These are phyloP conservation scores for Fulvia fulva DNA, from an alignment of 2,329 filamentous ascomycete species.

Conservation along the genomic window DNA sequence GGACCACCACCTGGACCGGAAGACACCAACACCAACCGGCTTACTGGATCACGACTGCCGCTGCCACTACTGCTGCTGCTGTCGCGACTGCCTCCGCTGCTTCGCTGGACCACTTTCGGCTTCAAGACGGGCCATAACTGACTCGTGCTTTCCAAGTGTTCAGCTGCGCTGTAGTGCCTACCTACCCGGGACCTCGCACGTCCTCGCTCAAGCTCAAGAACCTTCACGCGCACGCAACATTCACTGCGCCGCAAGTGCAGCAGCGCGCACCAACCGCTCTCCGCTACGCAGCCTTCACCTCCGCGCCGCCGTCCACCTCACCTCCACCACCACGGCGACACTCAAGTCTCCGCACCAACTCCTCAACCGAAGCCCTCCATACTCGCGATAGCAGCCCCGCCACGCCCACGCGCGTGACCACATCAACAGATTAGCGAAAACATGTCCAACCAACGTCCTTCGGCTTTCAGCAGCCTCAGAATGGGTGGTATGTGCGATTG, in stretches of 20 bases:
- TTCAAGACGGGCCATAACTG: not conserved
- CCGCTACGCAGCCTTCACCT: constrained; percentile 45
- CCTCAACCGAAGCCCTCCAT: constrained; percentile 42
- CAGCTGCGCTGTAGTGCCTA: not conserved
- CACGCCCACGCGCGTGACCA: constrained; percentile 20
- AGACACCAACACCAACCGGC: not conserved
- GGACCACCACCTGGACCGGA: not conserved
- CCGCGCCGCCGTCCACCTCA: constrained; percentile 54
- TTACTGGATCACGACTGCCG: not conserved
- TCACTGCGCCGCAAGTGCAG: not conserved
- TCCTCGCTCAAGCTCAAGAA: not conserved
- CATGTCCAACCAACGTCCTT: constrained; percentile 90
- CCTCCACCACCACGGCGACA: constrained; percentile 41
- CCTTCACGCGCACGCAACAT: not conserved
- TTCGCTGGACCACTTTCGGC: not conserved
- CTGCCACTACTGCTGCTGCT: not conserved
- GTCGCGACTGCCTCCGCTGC: not conserved
- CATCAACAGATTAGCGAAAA: constrained; percentile 25
- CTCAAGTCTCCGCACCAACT: constrained; percentile 42
- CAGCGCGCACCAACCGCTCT: constrained; percentile 25
- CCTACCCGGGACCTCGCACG: not conserved
- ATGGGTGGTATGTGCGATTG: constrained; percentile 73
- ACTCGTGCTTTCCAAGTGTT: not conserved
- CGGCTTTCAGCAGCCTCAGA: constrained; percentile 81
- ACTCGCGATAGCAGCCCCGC: constrained; percentile 38